Base-by-base conservation (phyloP, 208 protist genomes). In the Balamuthia mandrillaris region DNA sequence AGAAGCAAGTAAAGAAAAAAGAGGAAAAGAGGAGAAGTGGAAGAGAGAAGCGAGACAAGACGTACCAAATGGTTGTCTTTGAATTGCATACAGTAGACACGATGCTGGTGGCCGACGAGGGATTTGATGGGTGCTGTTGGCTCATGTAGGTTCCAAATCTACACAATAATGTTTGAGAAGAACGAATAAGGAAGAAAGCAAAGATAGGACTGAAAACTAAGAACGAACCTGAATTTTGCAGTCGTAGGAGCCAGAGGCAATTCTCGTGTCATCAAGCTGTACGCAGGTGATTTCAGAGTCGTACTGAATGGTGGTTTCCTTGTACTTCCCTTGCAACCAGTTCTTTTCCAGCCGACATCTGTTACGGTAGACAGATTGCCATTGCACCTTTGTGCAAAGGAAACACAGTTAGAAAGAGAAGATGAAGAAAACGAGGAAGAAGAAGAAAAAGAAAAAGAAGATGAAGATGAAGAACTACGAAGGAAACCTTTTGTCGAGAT, bases 21-120 rank as follows among this genome's bases (percentile, higher is more conserved):
- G n/a, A n/a, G n/a, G n/a, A n/a, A n/a, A n/a, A n/a, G n/a, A n/a
- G n/a, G n/a, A n/a, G n/a, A n/a, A n/a, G n/a, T n/a, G n/a, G n/a
- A n/a, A n/a, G n/a, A n/a, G n/a, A n/a, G n/a, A n/a, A n/a, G n/a
- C n/a, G n/a, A n/a, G n/a, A n/a, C n/a, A n/a, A 16, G 9, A 3
- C 18, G n/a, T 58, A 78, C 68, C 68, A 78, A 21, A 2, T 42
- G 37, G 68, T 78, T 78, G 41, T 24, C 68, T 14, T 27, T 7
- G 68, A 78, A 78, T 49, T 78, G 68, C 4, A 78, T 29, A 21
- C 68, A 78, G 21, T 78, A 78, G 14, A 78, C 68, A 27, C 68
- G 21, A 39, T 78, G 68, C 29, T 27, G 31, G 68, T 78, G 68
- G 12, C 68, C 68, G 3, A 27, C 27, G 16, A 78, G 45, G 29